A percentile compares a stretch with the other conserved stretches of the same genome.
phyloP scores from a whole-genome alignment of 345 rosid genomes.

The Salix udensis region DNA sequence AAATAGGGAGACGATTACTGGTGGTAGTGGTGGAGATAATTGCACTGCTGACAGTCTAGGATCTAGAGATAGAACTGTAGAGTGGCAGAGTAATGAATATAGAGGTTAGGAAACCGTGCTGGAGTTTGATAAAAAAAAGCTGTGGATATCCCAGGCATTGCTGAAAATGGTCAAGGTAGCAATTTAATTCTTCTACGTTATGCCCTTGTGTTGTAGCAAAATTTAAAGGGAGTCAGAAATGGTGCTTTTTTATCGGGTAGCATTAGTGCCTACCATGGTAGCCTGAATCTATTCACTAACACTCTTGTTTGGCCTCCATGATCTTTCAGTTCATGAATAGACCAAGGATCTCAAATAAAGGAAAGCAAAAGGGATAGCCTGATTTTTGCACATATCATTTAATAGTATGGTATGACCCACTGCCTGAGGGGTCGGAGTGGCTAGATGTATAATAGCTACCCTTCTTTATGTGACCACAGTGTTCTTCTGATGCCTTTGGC shows the following conservation, averaged over 20 bases:
- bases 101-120: neutral
- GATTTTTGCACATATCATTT: neutral
- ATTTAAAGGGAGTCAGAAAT: neutral
- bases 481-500: neutral
- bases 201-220: neutral
- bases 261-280: too few relatives aligned
- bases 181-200: neutral
- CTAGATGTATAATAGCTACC: neutral
- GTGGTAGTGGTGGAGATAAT: neutral
- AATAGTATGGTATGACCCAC: neutral
- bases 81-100: neutral
- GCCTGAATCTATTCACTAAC: neutral
- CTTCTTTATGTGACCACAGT: neutral
- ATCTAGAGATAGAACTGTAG: neutral
- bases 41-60: neutral
- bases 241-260: neutral
- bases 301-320: neutral
- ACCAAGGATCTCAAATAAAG: neutral
- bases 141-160: neutral
- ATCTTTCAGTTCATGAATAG: neutral
- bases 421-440: neutral
- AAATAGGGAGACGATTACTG: too few relatives aligned
- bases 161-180: neutral
- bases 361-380: neutral
- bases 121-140: neutral